phyloP scores from a whole-genome alignment of 2,329 filamentous ascomycete species.

The Coniochaeta pulveracea region DNA sequence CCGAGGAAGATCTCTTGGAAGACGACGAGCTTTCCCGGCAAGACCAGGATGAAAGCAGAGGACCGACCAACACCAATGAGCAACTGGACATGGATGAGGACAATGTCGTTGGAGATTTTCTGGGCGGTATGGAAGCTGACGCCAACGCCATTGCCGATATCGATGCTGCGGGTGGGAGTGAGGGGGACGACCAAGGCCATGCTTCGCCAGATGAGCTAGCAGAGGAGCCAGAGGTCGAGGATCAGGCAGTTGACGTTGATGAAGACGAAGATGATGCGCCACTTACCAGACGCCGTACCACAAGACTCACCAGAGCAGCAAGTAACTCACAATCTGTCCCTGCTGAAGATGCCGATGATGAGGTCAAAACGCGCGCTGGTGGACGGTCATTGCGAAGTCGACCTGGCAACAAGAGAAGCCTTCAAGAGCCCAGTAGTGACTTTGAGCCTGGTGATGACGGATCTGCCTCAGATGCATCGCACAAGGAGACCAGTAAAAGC shows the following conservation, averaged over 20 bases:
- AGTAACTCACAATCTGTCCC: conserved; percentile 17
- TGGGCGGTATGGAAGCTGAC: conserved; percentile 8
- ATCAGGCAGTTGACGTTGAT: conserved; percentile 17
- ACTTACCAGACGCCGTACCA: conserved; percentile 33
- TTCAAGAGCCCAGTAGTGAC: conserved; percentile 46
- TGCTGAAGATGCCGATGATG: conserved; percentile 12
- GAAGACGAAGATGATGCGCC: conserved; percentile 39
- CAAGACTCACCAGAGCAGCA: conserved; percentile 27
- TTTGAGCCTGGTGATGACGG: conserved; percentile 48
- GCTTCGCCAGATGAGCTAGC: conserved; percentile 1
- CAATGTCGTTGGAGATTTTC: conserved; percentile 20
- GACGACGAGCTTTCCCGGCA: no score
- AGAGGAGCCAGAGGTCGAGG: conserved; percentile 18
- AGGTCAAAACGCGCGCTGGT: conserved; percentile 14
- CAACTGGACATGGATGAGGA: conserved; percentile 11
- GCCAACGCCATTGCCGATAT: conserved; percentile 17
- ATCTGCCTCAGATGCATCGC: conserved; percentile 20
- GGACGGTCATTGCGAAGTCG: conserved; percentile 35
- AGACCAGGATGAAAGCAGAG: conserved; percentile 21
- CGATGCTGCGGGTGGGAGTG: conserved; percentile 20
- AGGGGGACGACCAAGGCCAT: conserved; percentile 30
- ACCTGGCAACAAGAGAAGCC: conserved; percentile 33
- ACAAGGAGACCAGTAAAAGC: no score
- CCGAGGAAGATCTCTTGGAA: conserved; percentile 20
- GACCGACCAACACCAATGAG: conserved; percentile 6